Evolutionary conservation across 1,139 yeast species (phyloP), one percentile per base, ranked within the genome.

Genomic region (Maudiozyma humilis): DNA sequence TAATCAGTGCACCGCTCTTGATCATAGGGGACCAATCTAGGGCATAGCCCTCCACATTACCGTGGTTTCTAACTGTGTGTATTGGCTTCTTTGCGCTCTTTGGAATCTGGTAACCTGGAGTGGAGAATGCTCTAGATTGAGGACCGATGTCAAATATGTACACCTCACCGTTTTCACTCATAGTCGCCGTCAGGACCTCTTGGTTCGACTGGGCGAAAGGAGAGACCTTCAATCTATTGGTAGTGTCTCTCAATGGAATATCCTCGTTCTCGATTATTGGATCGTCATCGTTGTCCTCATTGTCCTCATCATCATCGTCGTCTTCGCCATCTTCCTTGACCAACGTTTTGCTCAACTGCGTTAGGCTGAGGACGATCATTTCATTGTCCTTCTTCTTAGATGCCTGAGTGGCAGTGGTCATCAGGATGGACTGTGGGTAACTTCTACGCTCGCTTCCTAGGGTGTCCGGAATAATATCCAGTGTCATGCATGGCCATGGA

Each of bases 41-140:
- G 17, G 96, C 99, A 60, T 88, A 91, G 25, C 99, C 98, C 69
- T 91, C 99, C 16, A 86, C 95, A 56, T 82, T 82, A n/a, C 96
- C 96, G 62, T 91, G 99, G 51, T 71, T 75, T 57, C 78, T 76
- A 49, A 93, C 72, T n/a, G 95, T 87, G 65, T 89, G 91, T 15
- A 79, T 61, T 15, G 98, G 96, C 61, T 82, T 76, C 62, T 84
- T 87, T 51, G 82, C 75, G 25, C 73, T 66, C 64, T 88, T 88
- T 41, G 94, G 87, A 51, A 89, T 77, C 59, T 76, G 72, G 55
- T 73, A 82, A 4, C 96, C 96, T 12, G 97, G 96, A 4, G 82
- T 76, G 58, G 86, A 93, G 55, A 91, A 84, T 6, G 96, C 87
- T 57, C 80, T 82, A 59, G 74, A 70, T 60, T 88, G 96, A 8